Evolutionary conservation across 768 basidiomycete species (phyloP).

Genomic region (Boletales sp.): DNA sequence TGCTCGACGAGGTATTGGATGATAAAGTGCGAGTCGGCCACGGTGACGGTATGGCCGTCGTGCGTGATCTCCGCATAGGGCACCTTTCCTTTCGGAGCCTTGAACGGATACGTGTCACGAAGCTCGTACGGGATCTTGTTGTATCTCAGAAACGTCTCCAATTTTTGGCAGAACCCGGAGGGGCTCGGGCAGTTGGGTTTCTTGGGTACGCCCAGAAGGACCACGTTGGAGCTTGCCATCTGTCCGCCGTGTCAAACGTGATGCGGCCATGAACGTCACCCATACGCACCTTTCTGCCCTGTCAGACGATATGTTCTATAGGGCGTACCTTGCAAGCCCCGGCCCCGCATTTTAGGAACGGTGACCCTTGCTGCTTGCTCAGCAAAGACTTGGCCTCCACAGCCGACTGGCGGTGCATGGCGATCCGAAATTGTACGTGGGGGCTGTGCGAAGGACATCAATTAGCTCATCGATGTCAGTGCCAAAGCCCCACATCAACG

Average conservation of each 20-base stretch:
- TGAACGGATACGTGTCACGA: conserved; percentile 20
- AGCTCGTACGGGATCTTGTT: conserved; percentile 26
- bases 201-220: conserved; percentile 27
- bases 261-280: background rate
- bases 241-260: background rate
- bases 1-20: conserved; percentile 27
- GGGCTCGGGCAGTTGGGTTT: conserved; percentile 15
- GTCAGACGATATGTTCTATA: too few relatives aligned
- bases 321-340: too few relatives aligned
- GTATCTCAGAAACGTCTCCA: conserved; percentile 30
- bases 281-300: too few relatives aligned
- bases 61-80: conserved; percentile 30
- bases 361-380: background rate
- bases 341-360: too few relatives aligned
- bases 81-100: conserved; percentile 32
- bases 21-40: conserved; percentile 34
- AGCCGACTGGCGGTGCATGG: background rate
- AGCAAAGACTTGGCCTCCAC: conserved; percentile 2
- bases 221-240: conserved; percentile 14
- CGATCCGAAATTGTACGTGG: too few relatives aligned
- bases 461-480: too few relatives aligned
- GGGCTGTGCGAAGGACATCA: too few relatives aligned
- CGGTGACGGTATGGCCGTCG: conserved; percentile 13
- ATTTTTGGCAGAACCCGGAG: conserved; percentile 34
- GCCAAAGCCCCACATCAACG: conserved; percentile 29